Evolutionary conservation across 2,329 filamentous ascomycete genomes (phyloP).

Genomic region (Aspergillus neotritici): DNA sequence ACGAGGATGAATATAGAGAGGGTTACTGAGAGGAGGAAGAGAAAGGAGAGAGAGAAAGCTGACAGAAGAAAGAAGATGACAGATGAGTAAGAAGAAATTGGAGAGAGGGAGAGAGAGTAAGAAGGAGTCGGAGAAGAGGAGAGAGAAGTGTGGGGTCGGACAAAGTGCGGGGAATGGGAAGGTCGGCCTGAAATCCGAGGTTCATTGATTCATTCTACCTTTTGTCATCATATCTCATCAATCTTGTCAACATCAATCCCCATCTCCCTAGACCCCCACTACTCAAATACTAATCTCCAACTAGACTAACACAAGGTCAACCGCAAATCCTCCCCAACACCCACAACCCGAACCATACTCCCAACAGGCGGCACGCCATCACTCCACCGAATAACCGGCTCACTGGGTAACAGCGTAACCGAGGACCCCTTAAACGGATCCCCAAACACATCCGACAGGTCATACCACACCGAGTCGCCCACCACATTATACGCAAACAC

Average conservation of each 20-base stretch:
- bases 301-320: constrained; percentile 22
- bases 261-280: background rate
- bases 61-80: too few species aligned
- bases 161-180: constrained; percentile 17
- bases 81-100: background rate
- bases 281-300: constrained; percentile 1
- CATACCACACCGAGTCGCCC: constrained; percentile 33
- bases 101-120: background rate
- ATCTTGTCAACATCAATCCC: background rate
- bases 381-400: constrained; percentile 24
- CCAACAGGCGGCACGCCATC: constrained; percentile 29
- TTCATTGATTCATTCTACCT: background rate
- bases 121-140: constrained; percentile 2
- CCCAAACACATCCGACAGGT: constrained; percentile 42
- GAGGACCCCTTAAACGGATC: constrained; percentile 34
- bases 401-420: constrained; percentile 16
- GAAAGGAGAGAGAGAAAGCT: too few species aligned
- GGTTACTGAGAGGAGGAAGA: too few species aligned
- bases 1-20: background rate
- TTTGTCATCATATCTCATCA: background rate
- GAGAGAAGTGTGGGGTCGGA: constrained; percentile 5
- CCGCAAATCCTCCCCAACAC: constrained; percentile 18
- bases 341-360: constrained; percentile 24
- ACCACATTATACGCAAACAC: constrained; percentile 40
- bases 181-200: constrained; percentile 22